A percentile compares a stretch with the other conserved stretches of the same genome.
These are phyloP conservation scores for Xylaria sp. DNA, from an alignment of 2,329 filamentous ascomycete species.

Conservation along the genomic window DNA sequence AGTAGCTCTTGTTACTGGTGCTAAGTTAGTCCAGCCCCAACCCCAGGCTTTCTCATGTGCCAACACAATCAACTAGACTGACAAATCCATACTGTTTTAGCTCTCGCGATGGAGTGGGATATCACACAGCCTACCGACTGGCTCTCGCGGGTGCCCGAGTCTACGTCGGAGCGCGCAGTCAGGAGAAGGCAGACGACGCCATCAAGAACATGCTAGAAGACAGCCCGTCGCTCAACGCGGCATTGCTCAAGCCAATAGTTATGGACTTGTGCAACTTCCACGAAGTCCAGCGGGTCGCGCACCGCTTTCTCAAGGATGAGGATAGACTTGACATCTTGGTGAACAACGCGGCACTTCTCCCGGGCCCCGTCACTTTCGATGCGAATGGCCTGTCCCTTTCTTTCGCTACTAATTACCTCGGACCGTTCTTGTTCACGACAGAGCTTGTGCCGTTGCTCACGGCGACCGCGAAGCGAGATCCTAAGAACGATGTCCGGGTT, in stretches of 20 bases:
- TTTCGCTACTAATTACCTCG: constrained; percentile 8
- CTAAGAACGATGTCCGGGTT: not conserved
- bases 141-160: constrained; percentile 7
- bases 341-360: constrained; percentile 10
- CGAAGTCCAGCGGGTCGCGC: not conserved
- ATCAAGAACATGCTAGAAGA: constrained; percentile 5
- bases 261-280: constrained; percentile 6
- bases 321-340: constrained; percentile 12
- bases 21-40: not conserved
- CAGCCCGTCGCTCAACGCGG: not conserved
- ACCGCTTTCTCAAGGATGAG: not conserved
- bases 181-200: constrained; percentile 5
- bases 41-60: not conserved
- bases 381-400: not conserved
- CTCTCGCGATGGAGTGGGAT: constrained; percentile 9
- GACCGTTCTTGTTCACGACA: constrained; percentile 11
- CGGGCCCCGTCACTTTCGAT: not conserved
- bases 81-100: not conserved
- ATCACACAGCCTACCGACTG: constrained; percentile 7
- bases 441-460: constrained; percentile 11
- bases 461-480: not conserved
- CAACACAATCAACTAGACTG: not conserved
- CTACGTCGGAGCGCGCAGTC: constrained; percentile 9
- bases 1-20: constrained; percentile 7
- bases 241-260: constrained; percentile 6